Conservation (phyloP, 1,284 basidiomycete genomes). For the Xerocomus minutiporus region DNA sequence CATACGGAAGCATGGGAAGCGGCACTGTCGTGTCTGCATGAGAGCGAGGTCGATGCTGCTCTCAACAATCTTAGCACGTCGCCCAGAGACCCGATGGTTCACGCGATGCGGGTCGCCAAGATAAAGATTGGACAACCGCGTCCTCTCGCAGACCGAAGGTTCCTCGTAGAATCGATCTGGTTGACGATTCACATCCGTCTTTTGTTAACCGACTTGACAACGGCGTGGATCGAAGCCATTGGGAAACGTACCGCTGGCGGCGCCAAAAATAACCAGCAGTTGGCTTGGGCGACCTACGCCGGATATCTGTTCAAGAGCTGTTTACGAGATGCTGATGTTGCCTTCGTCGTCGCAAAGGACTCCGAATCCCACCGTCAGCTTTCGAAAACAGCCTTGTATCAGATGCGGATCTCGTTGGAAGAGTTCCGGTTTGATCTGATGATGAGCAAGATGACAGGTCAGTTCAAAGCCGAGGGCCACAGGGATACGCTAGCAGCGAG, state of each 20-base stretch:
- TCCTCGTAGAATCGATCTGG: constrained; percentile 45
- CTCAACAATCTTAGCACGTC: constrained; percentile 21
- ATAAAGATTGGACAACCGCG: constrained; percentile 42
- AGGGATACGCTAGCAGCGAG: constrained; percentile 9
- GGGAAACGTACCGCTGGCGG: constrained; percentile 1
- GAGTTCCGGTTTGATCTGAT: constrained; percentile 31
- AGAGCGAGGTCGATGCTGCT: constrained; percentile 35
- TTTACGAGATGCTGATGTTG: constrained; percentile 38
- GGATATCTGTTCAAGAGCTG: constrained; percentile 42
- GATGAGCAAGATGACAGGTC: constrained; percentile 21
- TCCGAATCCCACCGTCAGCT: constrained; percentile 38
- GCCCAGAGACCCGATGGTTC: constrained; percentile 33
- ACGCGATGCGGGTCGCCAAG: constrained; percentile 41
- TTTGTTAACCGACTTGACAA: constrained; percentile 34
- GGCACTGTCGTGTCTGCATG: constrained; percentile 41
- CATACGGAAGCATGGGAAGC: constrained; percentile 47
- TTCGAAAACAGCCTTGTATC: constrained; percentile 36
- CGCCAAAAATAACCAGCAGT: constrained; percentile 18
- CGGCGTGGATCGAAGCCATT: constrained; percentile 22
- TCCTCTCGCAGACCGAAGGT: constrained; percentile 45
- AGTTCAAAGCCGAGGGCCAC: constrained; percentile 10
- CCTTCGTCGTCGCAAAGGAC: constrained; percentile 34
- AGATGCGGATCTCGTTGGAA: constrained; percentile 37
- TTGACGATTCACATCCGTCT: constrained; percentile 42
- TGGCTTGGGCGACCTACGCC: constrained; percentile 38